Conservation (phyloP, 164 flowering plant genomes). For the Euptelea pleiosperma region DNA sequence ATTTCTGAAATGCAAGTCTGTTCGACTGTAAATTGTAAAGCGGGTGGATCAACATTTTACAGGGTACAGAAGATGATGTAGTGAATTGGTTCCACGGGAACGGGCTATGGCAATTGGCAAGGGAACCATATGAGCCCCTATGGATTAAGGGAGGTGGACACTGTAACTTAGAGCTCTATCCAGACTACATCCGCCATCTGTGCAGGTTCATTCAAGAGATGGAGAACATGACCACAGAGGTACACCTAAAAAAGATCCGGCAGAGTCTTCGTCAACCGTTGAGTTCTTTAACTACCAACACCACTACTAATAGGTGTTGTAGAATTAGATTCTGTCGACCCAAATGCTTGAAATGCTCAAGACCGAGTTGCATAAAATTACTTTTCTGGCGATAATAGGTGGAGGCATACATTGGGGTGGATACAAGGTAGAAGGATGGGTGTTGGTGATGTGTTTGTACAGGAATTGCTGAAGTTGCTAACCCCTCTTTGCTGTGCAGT, state of each 20-base stretch:
- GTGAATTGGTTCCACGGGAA: constrained; percentile 88
- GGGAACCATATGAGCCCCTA: constrained; percentile 84
- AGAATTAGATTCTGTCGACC: constrained; percentile 33
- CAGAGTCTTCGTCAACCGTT: constrained; percentile 29
- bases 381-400: not conserved
- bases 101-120: constrained; percentile 75
- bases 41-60: constrained; percentile 18
- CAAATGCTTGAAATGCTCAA: constrained; percentile 31
- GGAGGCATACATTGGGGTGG: not conserved
- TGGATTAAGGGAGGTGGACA: constrained; percentile 99
- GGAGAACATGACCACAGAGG: constrained; percentile 68
- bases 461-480: constrained; percentile 10
- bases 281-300: constrained; percentile 12
- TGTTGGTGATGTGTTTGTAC: constrained; percentile 15
- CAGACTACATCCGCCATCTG: constrained; percentile 88
- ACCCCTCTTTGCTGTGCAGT: constrained; percentile 13
- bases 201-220: constrained; percentile 66
- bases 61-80: constrained; percentile 98
- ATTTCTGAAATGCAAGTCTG: not conserved
- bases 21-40: not conserved
- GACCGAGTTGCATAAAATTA: constrained; percentile 2
- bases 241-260: constrained; percentile 63
- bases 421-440: constrained; percentile 2
- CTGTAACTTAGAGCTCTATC: constrained; percentile 93
- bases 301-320: constrained; percentile 24